Conservation (phyloP, 164 flowering plant genomes). For the Amborella trichopoda region DNA sequence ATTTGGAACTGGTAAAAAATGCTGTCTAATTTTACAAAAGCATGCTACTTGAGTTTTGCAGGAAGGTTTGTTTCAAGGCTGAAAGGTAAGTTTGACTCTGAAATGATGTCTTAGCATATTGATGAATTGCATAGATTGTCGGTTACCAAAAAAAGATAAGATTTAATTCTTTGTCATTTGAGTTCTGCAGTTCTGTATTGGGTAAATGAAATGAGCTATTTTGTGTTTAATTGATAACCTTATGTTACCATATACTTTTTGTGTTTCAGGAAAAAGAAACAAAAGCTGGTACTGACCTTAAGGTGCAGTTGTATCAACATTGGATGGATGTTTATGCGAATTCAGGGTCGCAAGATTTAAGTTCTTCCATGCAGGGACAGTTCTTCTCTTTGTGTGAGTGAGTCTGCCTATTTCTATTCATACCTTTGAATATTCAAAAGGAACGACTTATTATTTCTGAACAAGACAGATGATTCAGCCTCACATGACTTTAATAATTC, state of each 20-base stretch:
- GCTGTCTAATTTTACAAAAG: background rate
- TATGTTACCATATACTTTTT: background rate
- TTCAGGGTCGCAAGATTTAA: constrained; percentile 50
- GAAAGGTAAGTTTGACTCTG: background rate
- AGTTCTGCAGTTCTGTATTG: background rate
- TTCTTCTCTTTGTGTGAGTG: constrained; percentile 86
- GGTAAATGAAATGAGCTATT: background rate
- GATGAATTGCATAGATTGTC: background rate
- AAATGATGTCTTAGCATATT: background rate
- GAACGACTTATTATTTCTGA: background rate
- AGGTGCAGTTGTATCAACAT: constrained; percentile 44
- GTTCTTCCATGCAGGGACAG: constrained; percentile 45
- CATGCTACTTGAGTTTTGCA: no score
- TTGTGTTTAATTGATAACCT: background rate
- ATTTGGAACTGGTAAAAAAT: background rate
- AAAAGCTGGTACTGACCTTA: constrained; percentile 26
- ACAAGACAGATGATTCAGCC: background rate
- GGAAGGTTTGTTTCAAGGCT: no score
- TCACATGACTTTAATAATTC: background rate
- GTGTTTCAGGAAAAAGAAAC: constrained; percentile 14
- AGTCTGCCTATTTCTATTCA: background rate
- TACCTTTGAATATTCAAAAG: background rate
- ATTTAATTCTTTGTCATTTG: background rate
- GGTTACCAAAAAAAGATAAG: no score
- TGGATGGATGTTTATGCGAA: constrained; percentile 46